These are phyloP conservation scores for Trichoderma polysporum DNA, from an alignment of 2,329 filamentous ascomycete genomes.

Conservation along the genomic window DNA sequence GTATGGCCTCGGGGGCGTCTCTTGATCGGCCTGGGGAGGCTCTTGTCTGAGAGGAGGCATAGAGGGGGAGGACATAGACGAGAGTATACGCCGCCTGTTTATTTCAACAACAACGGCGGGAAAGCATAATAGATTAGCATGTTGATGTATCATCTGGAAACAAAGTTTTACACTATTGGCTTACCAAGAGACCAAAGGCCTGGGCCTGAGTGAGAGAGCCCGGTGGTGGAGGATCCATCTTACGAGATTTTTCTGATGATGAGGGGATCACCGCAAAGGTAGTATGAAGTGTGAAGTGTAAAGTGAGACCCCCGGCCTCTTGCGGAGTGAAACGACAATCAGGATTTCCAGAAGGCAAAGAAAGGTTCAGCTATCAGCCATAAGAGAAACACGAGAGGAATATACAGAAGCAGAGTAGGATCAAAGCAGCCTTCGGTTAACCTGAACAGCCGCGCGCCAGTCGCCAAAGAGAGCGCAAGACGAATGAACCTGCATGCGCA, in stretches of 20 bases:
- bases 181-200: constrained; percentile 34
- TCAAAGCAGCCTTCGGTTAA: neutral
- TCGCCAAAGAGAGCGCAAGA: neutral
- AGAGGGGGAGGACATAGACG: constrained; percentile 88
- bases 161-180: constrained; percentile 15
- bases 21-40: constrained; percentile 77
- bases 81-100: constrained; percentile 71
- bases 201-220: constrained; percentile 24
- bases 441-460: constrained; percentile 16
- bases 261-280: neutral
- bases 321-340: neutral
- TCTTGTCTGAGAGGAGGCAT: constrained; percentile 75
- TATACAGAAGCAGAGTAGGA: neutral
- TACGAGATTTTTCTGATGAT: neutral
- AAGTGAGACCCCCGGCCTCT: neutral
- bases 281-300: neutral
- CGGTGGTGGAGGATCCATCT: neutral
- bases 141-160: neutral
- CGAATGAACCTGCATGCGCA: neutral
- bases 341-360: neutral
- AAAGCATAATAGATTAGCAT: constrained; percentile 10
- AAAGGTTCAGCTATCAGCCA: too few species aligned
- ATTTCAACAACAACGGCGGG: neutral
- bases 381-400: neutral
- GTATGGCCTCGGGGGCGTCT: constrained; percentile 87